Percentiles rank a stretch among this genome's conserved stretches.
Conservation (phyloP, 164 flowering plant species). For the Taxillus chinensis region DNA sequence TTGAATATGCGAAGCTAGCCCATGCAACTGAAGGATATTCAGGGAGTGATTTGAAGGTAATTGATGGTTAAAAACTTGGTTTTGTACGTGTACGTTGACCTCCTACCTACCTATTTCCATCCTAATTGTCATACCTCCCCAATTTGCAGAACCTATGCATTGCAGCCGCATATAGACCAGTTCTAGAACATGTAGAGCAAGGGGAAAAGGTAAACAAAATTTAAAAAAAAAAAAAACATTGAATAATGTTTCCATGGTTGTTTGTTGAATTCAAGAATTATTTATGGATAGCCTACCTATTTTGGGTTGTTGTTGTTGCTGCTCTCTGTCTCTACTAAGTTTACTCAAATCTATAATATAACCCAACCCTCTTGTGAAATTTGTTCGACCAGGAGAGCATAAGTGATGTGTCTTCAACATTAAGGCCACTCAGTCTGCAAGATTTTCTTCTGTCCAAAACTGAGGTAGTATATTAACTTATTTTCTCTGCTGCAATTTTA, state of each 20-base stretch:
- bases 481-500: too few relatives aligned
- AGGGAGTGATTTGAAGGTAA: slow-evolving; percentile 96
- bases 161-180: slow-evolving; percentile 96
- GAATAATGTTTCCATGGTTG: too few relatives aligned
- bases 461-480: slow-evolving; percentile 35
- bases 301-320: too few relatives aligned
- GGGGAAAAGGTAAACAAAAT: slow-evolving; percentile 67
- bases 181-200: slow-evolving; percentile 80
- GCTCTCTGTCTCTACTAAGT: background rate
- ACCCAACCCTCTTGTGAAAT: background rate
- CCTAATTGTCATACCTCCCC: slow-evolving; percentile 1
- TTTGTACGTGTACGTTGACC: background rate
- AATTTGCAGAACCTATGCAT: slow-evolving; percentile 79
- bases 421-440: slow-evolving; percentile 63
- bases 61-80: background rate
- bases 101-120: background rate
- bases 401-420: slow-evolving; percentile 18
- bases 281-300: too few relatives aligned
- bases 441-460: slow-evolving; percentile 82
- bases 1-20: slow-evolving; percentile 66
- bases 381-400: slow-evolving; percentile 29
- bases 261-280: too few relatives aligned
- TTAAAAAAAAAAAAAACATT: too few relatives aligned
- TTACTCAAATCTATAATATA: background rate
- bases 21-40: slow-evolving; percentile 92